Conservation (phyloP, 352 stramenopile genomes). For the Peronospora destructor region DNA sequence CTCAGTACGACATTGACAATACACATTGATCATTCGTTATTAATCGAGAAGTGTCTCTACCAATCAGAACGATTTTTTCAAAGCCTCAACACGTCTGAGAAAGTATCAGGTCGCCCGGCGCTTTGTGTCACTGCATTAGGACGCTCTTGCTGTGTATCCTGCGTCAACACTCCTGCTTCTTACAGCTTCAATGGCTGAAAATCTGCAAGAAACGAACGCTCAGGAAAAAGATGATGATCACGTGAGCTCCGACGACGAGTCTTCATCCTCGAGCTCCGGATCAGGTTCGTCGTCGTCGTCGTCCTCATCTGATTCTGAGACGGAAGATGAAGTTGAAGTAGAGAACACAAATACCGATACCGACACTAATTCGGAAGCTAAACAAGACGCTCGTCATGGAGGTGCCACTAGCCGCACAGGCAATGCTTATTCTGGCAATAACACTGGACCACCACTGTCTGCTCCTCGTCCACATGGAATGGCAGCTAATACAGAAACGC, state of each 20-base stretch:
- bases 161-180: background rate
- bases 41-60: constrained; percentile 9
- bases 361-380: constrained; percentile 4
- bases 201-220: constrained; percentile 19
- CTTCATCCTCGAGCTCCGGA: constrained; percentile 69
- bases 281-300: constrained; percentile 68
- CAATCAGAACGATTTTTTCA: constrained; percentile 18
- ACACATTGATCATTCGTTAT: constrained; percentile 15
- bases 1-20: background rate
- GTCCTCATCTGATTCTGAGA: constrained; percentile 76
- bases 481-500: constrained; percentile 32
- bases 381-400: constrained; percentile 5
- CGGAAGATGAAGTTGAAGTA: constrained; percentile 35
- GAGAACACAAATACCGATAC: constrained; percentile 13
- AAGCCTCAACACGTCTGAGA: constrained; percentile 4
- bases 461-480: constrained; percentile 28
- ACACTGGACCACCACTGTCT: constrained; percentile 21
- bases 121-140: too few species aligned
- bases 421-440: constrained; percentile 6
- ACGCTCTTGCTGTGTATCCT: background rate
- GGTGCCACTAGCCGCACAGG: constrained; percentile 12
- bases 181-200: constrained; percentile 23
- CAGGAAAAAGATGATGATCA: constrained; percentile 39
- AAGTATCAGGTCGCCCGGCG: background rate
- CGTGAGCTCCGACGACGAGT: constrained; percentile 69